phyloP scores from a whole-genome alignment of 805 yeast species.

The Teunomyces tritomae region DNA sequence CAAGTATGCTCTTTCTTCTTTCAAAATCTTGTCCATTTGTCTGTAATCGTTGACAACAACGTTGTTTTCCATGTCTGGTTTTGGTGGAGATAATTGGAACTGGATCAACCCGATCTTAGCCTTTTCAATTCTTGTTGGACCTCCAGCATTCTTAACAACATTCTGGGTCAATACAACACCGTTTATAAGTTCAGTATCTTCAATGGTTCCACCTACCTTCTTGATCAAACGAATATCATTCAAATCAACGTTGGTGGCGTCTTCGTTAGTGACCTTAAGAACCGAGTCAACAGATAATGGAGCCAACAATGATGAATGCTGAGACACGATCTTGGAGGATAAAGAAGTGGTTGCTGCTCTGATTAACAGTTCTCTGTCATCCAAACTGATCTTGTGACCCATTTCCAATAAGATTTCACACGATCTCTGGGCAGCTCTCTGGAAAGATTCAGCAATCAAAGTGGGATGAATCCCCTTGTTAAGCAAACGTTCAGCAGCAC shows the following conservation, averaged over 20 bases:
- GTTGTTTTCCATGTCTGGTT: constrained; percentile 96
- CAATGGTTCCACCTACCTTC: constrained; percentile 96
- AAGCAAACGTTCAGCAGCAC: constrained; percentile 90
- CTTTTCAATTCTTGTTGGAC: constrained; percentile 91
- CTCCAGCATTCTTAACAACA: constrained; percentile 88
- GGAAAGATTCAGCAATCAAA: constrained; percentile 89
- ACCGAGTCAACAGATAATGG: constrained; percentile 96
- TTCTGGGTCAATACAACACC: constrained; percentile 94
- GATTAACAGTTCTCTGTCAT: constrained; percentile 77
- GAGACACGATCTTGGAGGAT: constrained; percentile 93
- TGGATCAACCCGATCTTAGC: constrained; percentile 88
- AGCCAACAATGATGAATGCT: constrained; percentile 78
- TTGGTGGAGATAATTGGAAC: constrained; percentile 94
- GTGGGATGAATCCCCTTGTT: constrained; percentile 95
- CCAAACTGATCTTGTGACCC: constrained; percentile 76
- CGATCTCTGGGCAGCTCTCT: constrained; percentile 80
- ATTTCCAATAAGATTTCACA: constrained; percentile 79
- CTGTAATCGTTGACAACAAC: constrained; percentile 97
- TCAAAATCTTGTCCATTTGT: constrained; percentile 97
- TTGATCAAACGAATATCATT: constrained; percentile 86
- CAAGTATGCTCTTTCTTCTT: constrained; percentile 95
- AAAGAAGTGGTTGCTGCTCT: constrained; percentile 94
- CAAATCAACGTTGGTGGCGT: constrained; percentile 71
- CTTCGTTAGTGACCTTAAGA: constrained; percentile 64
- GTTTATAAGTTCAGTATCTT: constrained; percentile 87